A percentile compares a stretch with the other conserved stretches of the same genome.
These are phyloP conservation scores for Cocos nucifera DNA, from an alignment of 176 grass and related monocot species.

Conservation along the genomic window DNA sequence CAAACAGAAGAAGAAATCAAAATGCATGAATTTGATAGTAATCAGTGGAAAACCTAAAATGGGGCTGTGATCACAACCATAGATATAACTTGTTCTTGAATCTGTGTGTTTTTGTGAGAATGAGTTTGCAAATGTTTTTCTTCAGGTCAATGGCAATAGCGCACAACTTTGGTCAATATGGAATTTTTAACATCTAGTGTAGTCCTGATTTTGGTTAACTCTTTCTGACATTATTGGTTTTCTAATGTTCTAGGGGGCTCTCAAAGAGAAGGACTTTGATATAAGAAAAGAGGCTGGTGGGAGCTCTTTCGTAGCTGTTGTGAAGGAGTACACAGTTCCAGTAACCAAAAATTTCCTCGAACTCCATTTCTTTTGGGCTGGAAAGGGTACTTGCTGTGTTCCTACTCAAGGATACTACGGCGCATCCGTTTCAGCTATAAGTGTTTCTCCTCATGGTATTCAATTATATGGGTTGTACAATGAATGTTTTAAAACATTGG, in stretches of 20 bases:
- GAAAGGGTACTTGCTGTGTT: conserved; percentile 88
- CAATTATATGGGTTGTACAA: neutral
- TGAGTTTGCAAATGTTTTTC: too few relatives aligned
- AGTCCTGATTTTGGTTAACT: too few relatives aligned
- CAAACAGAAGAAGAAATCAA: too few relatives aligned
- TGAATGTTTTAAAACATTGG: conserved; percentile 6
- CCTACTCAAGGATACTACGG: conserved; percentile 62
- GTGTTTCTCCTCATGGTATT: conserved; percentile 46
- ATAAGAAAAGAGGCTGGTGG: conserved; percentile 72
- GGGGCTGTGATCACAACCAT: too few relatives aligned
- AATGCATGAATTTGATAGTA: too few relatives aligned
- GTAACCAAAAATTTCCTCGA: conserved; percentile 79
- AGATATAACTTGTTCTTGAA: too few relatives aligned
- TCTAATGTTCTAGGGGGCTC: conserved; percentile 36
- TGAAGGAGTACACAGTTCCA: conserved; percentile 38
- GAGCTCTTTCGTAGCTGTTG: conserved; percentile 47
- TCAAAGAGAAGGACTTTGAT: conserved; percentile 66
- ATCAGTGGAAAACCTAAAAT: too few relatives aligned
- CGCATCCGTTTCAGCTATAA: conserved; percentile 61
- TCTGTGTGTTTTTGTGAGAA: too few relatives aligned
- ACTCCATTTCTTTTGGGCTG: conserved; percentile 95
- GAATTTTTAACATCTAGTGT: too few relatives aligned
- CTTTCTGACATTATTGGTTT: neutral
- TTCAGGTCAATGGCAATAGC: too few relatives aligned
- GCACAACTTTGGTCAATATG: too few relatives aligned